Evolutionary conservation across 2,329 filamentous ascomycete genomes (phyloP).

Genomic region (Aspergillus oerlinghausenensis): DNA sequence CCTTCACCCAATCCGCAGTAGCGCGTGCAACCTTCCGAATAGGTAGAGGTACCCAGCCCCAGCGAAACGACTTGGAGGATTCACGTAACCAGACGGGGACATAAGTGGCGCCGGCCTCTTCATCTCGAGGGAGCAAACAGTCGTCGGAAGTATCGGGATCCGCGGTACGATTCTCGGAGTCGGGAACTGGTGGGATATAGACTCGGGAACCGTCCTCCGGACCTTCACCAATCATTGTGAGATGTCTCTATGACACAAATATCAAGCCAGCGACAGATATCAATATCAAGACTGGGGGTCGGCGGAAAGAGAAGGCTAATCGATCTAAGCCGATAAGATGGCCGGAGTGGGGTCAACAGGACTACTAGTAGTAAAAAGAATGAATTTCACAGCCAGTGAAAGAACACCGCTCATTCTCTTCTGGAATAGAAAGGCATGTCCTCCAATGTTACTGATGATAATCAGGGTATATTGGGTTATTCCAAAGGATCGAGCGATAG

Average conservation of each 20-base stretch:
- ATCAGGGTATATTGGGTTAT: background rate
- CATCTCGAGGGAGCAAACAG: constrained; percentile 24
- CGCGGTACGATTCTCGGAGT: constrained; percentile 30
- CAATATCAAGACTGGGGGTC: background rate
- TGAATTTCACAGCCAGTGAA: background rate
- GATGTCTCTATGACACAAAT: background rate
- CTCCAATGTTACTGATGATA: background rate
- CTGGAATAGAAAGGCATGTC: background rate
- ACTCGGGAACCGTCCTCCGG: constrained; percentile 28
- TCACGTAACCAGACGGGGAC: constrained; percentile 47
- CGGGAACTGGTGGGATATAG: constrained; percentile 31
- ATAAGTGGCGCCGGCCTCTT: constrained; percentile 18
- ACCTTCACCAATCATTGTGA: constrained; percentile 28
- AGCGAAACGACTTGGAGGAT: constrained; percentile 44
- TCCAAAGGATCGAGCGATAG: background rate
- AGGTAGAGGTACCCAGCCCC: constrained; percentile 45
- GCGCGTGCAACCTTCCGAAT: constrained; percentile 42
- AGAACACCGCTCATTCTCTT: background rate
- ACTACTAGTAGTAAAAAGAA: background rate
- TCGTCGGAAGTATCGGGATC: constrained; percentile 34
- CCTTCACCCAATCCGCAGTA: constrained; percentile 43
- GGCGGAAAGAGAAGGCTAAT: background rate
- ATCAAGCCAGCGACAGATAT: constrained; percentile 10
- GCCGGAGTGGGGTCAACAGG: background rate
- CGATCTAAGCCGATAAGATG: background rate